Evolutionary conservation across 169 alveolate genomes (phyloP), one percentile per base, ranked within the genome.

Genomic region (Plasmodium gallinaceum): DNA sequence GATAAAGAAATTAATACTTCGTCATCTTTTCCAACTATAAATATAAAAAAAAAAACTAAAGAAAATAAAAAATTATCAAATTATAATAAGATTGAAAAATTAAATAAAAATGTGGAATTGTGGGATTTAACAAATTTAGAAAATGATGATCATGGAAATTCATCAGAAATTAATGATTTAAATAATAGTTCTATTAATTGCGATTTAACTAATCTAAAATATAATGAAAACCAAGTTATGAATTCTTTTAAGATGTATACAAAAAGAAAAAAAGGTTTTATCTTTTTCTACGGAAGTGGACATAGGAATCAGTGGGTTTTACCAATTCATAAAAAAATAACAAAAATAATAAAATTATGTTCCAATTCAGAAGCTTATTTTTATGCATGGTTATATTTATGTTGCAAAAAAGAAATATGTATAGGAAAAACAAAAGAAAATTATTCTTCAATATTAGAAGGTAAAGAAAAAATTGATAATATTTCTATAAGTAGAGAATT

Each of bases 251-350:
- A 45, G 6, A 83, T 83, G 73, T 83, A 83, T 42, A 83, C 91
- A 7, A 39, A 83, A 37, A 32, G 62, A 12, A 83, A 83, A 43
- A 83, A 83, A 24, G 91, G 91, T 16, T 83, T 52, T 72, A 83
- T 83, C 37, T 83, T 83, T 32, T 83, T 83, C 48, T 83, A 66
- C 12, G 94, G 94, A 18, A 94, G 94, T 20, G 96, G 96, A 12
- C 96, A 93, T 66, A 73, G 68, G 57, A 93, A 93, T 46, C 96
- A 92, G 58, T 93, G 93, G 94, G 18, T 93, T 7, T 32, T 93
- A 57, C 95, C 96, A 5, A 48, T 69, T n/a, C 69, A 89, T 42
- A 64, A 73, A 26, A 72, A 54, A 60, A 48, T 86, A n/a, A 74
- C 83, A 7, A 88, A 89, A 51, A 52, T 93, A n/a, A 74, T 80